These are phyloP conservation scores for Trichoderma breve DNA, from an alignment of 2,329 filamentous ascomycete genomes.

Conservation along the genomic window DNA sequence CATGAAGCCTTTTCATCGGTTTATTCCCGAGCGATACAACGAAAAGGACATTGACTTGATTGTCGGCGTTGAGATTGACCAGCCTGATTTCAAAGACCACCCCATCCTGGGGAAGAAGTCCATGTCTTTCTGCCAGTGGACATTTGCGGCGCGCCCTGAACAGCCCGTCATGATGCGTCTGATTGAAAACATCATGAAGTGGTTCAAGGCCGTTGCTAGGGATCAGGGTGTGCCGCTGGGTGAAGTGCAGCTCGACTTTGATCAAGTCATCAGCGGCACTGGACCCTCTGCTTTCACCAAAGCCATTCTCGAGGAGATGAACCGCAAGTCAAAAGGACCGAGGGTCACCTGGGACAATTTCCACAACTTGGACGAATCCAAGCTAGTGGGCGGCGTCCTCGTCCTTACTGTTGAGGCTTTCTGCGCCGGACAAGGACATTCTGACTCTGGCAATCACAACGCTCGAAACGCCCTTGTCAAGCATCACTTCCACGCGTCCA, in stretches of 20 bases:
- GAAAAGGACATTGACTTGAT: conserved; percentile 68
- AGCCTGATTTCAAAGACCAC: conserved; percentile 63
- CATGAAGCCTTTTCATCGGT: conserved; percentile 35
- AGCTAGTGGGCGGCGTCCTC: conserved; percentile 61
- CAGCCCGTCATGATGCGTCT: conserved; percentile 67
- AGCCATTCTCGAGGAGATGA: conserved; percentile 65
- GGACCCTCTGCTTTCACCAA: conserved; percentile 68
- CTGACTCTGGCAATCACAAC: conserved; percentile 68
- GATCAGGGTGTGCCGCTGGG: conserved; percentile 58
- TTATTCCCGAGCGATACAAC: conserved; percentile 53
- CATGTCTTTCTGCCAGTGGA: conserved; percentile 72
- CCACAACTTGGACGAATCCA: conserved; percentile 64
- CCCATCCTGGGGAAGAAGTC: conserved; percentile 66
- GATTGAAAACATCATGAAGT: conserved; percentile 65
- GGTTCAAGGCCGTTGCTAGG: conserved; percentile 59
- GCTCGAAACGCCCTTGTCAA: conserved; percentile 65
- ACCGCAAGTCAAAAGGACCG: conserved; percentile 36
- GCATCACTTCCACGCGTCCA: conserved; percentile 73
- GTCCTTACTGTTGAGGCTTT: conserved; percentile 71
- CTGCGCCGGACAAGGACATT: conserved; percentile 70
- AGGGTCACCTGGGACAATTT: conserved; percentile 61
- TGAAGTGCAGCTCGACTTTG: conserved; percentile 65
- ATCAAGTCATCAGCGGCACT: conserved; percentile 71
- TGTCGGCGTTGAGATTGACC: conserved; percentile 68
- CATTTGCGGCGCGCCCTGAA: conserved; percentile 66